A percentile compares a stretch with the other conserved stretches of the same genome.
phyloP scores from a whole-genome alignment of 176 grass and related monocot species.

The Neostapfia colusana region DNA sequence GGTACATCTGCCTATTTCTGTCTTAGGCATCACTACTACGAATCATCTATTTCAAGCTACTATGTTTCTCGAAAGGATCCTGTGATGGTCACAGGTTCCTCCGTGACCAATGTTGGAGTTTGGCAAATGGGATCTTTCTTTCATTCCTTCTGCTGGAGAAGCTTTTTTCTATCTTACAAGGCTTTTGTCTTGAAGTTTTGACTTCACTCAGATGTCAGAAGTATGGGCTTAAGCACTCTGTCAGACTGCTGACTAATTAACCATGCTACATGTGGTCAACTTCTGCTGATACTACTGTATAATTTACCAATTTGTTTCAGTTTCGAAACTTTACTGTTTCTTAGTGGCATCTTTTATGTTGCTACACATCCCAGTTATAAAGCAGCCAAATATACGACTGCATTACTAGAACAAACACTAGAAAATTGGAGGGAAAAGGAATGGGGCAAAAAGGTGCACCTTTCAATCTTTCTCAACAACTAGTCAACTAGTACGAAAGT shows the following conservation, averaged over 20 bases:
- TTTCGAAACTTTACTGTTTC: constrained; percentile 20
- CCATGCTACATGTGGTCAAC: neutral
- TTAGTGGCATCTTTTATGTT: neutral
- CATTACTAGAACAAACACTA: neutral
- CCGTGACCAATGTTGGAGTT: neutral
- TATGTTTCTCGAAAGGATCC: neutral
- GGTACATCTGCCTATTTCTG: constrained; percentile 40
- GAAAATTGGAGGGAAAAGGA: neutral
- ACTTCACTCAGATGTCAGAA: constrained; percentile 1
- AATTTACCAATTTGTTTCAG: constrained; percentile 7
- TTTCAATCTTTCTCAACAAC: neutral
- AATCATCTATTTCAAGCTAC: constrained; percentile 2
- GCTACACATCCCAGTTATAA: neutral
- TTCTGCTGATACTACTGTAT: neutral
- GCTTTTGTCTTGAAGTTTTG: constrained; percentile 25
- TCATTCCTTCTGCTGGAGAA: constrained; percentile 11
- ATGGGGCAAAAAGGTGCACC: neutral
- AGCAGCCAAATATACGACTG: neutral
- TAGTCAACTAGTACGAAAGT: neutral
- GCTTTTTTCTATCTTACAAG: constrained; percentile 5
- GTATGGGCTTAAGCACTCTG: neutral
- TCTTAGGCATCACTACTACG: constrained; percentile 12
- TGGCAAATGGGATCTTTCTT: neutral
- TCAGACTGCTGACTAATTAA: neutral
- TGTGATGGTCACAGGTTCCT: neutral